Evolutionary conservation across 306 rosid species (phyloP), one percentile per base, ranked within the genome.

Genomic region (Prinsepia uniflora): DNA sequence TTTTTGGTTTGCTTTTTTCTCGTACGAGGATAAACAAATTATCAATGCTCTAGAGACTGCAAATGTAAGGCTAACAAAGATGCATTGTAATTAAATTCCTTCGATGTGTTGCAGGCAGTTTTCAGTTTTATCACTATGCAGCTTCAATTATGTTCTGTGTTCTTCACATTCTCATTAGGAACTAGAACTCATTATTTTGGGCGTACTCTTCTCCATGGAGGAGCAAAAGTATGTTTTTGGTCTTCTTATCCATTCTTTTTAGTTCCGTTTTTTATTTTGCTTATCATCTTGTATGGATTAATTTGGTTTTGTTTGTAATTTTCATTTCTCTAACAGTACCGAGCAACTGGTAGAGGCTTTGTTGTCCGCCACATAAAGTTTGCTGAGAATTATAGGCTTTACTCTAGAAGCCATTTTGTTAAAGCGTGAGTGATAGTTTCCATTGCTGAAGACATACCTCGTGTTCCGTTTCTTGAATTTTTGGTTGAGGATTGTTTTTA

Each of bases 321-420:
- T 61, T 57, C n/a, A 56, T 74, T 84, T 73, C 39, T n/a, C 78
- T 17, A 10, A 30, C 80, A 94, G 99, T 94, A 94, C 78, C 99
- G 96, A 39, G 99, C 99, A 79, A 94, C 99, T 76, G 99, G 99
- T 58, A 90, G 99, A 82, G 99, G 99, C 52, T 91, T 91, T 71
- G 97, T 94, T 76, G 97, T 94, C 68, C 92, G 79, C 14, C 99
- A 89, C 86, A 94, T 94, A 72, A 89, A 87, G 87, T 94, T 94
- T 76, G 97, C 99, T 77, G 99, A 94, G 44, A 91, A 91, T 77
- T 94, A 94, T 82, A 84, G 97, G 81, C 90, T 91, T 50, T 94
- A 91, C 79, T 94, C 97, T 13, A 81, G 99, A 80, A 94, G 99
- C 81, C 97, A 94, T 87, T 91, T 91, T 80, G 86, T 87, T 80